Percentiles rank a stretch among this genome's conserved stretches.
phyloP scores from a whole-genome alignment of 2,329 filamentous ascomycete species.

The Monilinia aucupariae region DNA sequence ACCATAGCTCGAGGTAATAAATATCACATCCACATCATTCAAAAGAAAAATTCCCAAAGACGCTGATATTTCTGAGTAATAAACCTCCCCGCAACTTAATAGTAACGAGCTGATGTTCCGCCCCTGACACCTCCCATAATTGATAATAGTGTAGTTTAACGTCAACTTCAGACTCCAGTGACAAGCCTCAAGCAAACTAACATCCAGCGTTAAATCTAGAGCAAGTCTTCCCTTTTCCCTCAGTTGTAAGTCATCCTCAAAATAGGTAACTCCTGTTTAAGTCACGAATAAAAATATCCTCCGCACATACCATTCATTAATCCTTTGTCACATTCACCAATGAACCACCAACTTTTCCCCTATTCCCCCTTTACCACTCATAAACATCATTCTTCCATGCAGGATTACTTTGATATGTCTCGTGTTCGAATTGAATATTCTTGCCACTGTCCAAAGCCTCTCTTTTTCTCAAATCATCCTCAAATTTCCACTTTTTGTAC shows the following conservation, averaged over 20 bases:
- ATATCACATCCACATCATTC: neutral
- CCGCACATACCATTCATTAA: neutral
- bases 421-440: neutral
- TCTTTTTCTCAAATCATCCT: neutral
- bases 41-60: neutral
- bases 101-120: neutral
- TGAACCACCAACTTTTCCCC: no score
- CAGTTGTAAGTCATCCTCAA: neutral
- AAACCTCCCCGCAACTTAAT: neutral
- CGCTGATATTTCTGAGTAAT: neutral
- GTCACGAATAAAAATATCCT: neutral
- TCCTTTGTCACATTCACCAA: neutral
- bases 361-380: neutral
- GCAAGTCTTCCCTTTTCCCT: neutral
- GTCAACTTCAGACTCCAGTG: constrained; percentile 1
- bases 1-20: neutral
- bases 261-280: neutral
- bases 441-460: neutral
- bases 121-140: neutral
- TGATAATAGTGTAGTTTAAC: neutral
- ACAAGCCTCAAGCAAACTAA: neutral
- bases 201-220: neutral
- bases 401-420: neutral
- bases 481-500: constrained; percentile 8
- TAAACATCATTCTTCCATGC: neutral